Base-by-base conservation (phyloP, 1,139 yeast genomes). In the Yamadazyma blattariae region DNA sequence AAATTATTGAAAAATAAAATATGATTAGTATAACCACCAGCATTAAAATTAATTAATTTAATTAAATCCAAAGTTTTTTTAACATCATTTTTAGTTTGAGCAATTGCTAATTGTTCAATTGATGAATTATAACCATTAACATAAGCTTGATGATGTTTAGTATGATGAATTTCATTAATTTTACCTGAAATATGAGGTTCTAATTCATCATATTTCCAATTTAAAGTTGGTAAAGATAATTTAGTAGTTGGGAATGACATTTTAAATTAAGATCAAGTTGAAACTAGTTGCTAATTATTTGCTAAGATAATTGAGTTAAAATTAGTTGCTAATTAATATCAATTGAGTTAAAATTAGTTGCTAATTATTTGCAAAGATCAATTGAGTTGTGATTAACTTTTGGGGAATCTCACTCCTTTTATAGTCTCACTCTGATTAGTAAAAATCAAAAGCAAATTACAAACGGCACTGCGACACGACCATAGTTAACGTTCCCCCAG, bases 121-220 rank as follows among this genome's bases (percentile, higher is more conserved):
- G 96, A 90, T 27, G 81, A 67, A 67, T 90, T 90, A 71, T 79
- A 86, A 33, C 95, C 94, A 56, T 77, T 86, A 52, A 88, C 97
- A 56, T 90, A 90, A 25, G 96, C 86, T 65, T 88, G 96, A 64
- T 90, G 97, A 66, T 90, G 97, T 71, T 90, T 89, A 51, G 82
- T 72, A 76, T 90, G 83, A 70, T 90, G 97, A 37, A 84, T 55
- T 64, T 88, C 95, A 64, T 88, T 90, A 67, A 90, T 89, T 58
- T 86, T 78, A 35, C 89, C 95, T 29, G 95, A 82, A 52, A 90
- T 88, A 67, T 68, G 77, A 39, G 97, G 97, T 68, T 90, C 97
- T 43, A 90, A 74, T 17, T 92, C 96, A 48, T 79, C 85, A 52
- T 80, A 89, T 57, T 83, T 95, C 77, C 84, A 90, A 60, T 82